These are phyloP conservation scores for Capsella rubella DNA, from an alignment of 441 rosid genomes.

Conservation along the genomic window DNA sequence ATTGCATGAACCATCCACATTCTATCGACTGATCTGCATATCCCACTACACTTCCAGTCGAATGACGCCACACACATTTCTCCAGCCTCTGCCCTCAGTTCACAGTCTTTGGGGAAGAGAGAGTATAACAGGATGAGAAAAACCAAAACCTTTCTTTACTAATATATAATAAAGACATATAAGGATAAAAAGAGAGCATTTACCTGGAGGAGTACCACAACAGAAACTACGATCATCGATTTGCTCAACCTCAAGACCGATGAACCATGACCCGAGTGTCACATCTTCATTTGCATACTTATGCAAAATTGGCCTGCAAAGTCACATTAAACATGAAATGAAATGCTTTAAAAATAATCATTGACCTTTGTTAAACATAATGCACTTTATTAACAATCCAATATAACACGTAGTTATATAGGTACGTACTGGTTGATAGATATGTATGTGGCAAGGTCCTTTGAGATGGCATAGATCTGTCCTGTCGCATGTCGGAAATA, in stretches of 20 bases:
- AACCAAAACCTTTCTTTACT: neutral
- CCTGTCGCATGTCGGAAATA: conserved; percentile 97
- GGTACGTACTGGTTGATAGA: conserved; percentile 77
- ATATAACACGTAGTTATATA: neutral
- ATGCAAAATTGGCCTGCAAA: conserved; percentile 79
- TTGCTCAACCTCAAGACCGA: conserved; percentile 94
- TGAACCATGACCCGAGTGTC: conserved; percentile 92
- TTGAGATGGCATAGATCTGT: conserved; percentile 93
- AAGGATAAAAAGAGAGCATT: neutral
- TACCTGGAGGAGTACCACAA: conserved; percentile 95
- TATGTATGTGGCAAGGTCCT: conserved; percentile 87
- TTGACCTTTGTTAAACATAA: conserved; percentile 11
- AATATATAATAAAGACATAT: neutral
- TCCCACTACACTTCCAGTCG: conserved; percentile 96
- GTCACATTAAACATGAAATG: conserved; percentile 11
- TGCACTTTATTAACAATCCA: neutral
- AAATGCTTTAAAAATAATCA: conserved; percentile 17
- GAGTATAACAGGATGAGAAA: conserved; percentile 5
- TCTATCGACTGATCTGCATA: conserved; percentile 88
- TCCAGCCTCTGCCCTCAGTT: conserved; percentile 91
- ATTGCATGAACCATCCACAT: conserved; percentile 75
- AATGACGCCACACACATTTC: conserved; percentile 88
- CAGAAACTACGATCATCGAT: conserved; percentile 81
- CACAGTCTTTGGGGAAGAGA: conserved; percentile 63
- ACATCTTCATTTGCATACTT: conserved; percentile 95